phyloP scores from a whole-genome alignment of 1,284 basidiomycete species.

The Inonotus hispidus region DNA sequence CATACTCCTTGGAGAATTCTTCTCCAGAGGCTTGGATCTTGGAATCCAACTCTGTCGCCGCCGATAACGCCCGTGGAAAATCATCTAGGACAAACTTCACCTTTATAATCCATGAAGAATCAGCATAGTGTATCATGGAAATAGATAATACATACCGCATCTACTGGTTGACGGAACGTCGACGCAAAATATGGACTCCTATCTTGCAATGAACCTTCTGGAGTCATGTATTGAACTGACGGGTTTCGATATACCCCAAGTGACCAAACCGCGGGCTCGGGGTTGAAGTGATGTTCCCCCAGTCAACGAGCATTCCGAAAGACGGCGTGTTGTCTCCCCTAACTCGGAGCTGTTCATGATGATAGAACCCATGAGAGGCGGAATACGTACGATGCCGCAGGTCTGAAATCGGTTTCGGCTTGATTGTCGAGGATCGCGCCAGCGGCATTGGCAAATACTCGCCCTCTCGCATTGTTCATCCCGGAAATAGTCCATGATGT shows the following conservation, averaged over 20 bases:
- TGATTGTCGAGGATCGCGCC: slow-evolving; percentile 9
- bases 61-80: slow-evolving; percentile 28
- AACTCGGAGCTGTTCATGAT: too few species aligned
- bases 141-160: slow-evolving; percentile 19
- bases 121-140: slow-evolving; percentile 27
- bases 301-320: slow-evolving; percentile 13
- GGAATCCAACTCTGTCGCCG: slow-evolving; percentile 32
- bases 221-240: slow-evolving; percentile 7
- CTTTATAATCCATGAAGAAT: slow-evolving; percentile 22
- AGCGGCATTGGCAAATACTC: slow-evolving; percentile 2
- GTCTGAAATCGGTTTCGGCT: too few species aligned
- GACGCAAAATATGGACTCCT: slow-evolving; percentile 21
- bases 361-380: neutral
- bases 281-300: slow-evolving; percentile 14
- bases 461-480: too few species aligned
- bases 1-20: slow-evolving; percentile 31
- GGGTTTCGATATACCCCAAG: slow-evolving; percentile 18
- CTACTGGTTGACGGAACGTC: slow-evolving; percentile 30
- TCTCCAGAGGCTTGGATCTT: slow-evolving; percentile 30
- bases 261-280: slow-evolving; percentile 15
- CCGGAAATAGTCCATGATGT: too few species aligned
- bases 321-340: too few species aligned
- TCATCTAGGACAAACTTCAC: slow-evolving; percentile 32
- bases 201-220: too few species aligned
- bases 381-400: neutral